These are phyloP conservation scores for Truncatella angustata DNA, from an alignment of 2,329 filamentous ascomycete species.

Conservation along the genomic window DNA sequence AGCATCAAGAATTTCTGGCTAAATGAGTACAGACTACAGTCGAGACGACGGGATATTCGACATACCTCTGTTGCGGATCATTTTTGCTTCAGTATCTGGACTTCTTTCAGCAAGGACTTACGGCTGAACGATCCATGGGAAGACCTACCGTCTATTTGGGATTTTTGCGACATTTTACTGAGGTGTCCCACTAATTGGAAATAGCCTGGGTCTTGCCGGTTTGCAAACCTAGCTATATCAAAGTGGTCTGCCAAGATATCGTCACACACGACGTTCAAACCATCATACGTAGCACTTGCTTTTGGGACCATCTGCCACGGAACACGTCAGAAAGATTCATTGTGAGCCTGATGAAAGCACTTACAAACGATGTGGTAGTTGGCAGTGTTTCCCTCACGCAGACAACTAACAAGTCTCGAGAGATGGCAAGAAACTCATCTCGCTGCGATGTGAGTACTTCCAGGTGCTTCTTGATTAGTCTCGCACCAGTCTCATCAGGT, in stretches of 20 bases:
- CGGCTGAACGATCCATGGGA: neutral
- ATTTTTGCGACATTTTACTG: constrained; percentile 2
- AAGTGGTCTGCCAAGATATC: constrained; percentile 8
- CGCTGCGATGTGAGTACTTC: constrained; percentile 8
- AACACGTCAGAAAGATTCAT: neutral
- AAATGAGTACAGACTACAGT: neutral
- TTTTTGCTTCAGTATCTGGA: constrained; percentile 5
- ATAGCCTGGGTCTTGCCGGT: constrained; percentile 8
- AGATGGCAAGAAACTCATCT: constrained; percentile 6
- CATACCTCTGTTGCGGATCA: constrained; percentile 6
- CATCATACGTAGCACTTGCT: constrained; percentile 9
- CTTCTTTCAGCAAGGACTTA: neutral
- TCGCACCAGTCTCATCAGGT: constrained; percentile 3
- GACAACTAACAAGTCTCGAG: constrained; percentile 10
- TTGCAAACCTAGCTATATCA: constrained; percentile 10
- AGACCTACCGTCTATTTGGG: constrained; percentile 3
- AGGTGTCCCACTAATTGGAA: constrained; percentile 9
- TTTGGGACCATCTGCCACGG: neutral
- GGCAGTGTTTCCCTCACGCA: constrained; percentile 6
- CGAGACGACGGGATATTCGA: neutral
- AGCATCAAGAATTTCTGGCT: constrained; percentile 8
- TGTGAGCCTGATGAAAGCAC: neutral
- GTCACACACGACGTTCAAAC: constrained; percentile 10
- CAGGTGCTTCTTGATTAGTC: constrained; percentile 1
- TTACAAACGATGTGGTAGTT: neutral